Conservation (phyloP, 768 basidiomycete species). For the Tremella yokohamensis region DNA sequence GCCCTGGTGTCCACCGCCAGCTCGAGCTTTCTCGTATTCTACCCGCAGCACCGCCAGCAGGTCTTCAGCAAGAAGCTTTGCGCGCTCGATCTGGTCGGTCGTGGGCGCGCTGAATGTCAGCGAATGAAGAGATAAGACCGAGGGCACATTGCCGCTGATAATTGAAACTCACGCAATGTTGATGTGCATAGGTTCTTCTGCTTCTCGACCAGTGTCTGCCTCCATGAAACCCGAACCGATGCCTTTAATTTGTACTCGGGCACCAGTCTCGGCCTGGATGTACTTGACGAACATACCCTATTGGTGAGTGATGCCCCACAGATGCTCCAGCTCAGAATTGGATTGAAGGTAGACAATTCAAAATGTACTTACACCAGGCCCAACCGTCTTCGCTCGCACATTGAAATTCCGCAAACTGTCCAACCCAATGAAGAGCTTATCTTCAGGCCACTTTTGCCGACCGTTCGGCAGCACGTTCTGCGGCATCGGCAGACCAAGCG, state of each 20-base stretch:
- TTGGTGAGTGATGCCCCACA: not conserved
- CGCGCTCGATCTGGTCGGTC: constrained; percentile 77
- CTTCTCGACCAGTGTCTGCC: constrained; percentile 78
- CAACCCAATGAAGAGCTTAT: constrained; percentile 82
- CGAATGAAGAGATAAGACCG: constrained; percentile 1
- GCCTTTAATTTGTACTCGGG: constrained; percentile 96
- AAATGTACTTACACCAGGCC: constrained; percentile 67
- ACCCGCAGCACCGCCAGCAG: constrained; percentile 79
- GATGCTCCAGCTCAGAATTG: not conserved
- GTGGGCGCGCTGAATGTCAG: constrained; percentile 66
- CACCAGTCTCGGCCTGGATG: constrained; percentile 92
- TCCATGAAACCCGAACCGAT: constrained; percentile 92
- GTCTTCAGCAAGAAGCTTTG: constrained; percentile 82
- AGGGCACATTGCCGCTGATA: not conserved
- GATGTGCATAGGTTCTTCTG: constrained; percentile 85
- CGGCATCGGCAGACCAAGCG: constrained; percentile 41
- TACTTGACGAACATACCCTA: constrained; percentile 97
- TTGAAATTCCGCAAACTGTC: constrained; percentile 95
- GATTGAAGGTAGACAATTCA: not conserved
- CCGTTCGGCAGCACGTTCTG: constrained; percentile 21
- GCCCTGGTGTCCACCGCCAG: constrained; percentile 29
- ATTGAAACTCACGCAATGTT: constrained; percentile 72
- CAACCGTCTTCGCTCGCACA: constrained; percentile 94
- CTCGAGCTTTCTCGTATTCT: constrained; percentile 77
- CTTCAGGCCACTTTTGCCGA: constrained; percentile 90